Evolutionary conservation across 768 basidiomycete genomes (phyloP).

Genomic region (Tricholoma hemisulphureum): DNA sequence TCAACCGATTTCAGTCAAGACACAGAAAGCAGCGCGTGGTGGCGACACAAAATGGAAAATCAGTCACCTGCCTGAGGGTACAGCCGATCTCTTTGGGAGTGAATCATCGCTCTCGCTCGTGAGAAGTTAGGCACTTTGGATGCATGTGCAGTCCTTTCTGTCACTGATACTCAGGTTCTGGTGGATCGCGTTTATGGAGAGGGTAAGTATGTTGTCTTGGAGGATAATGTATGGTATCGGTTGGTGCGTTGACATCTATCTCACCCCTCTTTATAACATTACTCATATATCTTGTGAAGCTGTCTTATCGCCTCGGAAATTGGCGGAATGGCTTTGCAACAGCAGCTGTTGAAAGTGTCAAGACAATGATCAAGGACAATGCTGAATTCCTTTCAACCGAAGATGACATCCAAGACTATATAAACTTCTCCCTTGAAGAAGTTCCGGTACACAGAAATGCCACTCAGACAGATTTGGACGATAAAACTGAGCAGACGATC

Average conservation of each 20-base stretch:
- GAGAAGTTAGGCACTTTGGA: background rate
- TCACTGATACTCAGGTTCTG: background rate
- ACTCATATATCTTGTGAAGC: background rate
- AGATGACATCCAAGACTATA: background rate
- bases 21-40: too few species aligned
- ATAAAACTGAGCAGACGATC: background rate
- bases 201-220: background rate
- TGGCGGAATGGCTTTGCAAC: background rate
- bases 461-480: background rate
- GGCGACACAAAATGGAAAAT: too few species aligned
- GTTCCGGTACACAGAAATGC: background rate
- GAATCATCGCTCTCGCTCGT: background rate
- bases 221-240: background rate
- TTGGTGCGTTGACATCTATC: too few species aligned
- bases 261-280: background rate
- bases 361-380: background rate
- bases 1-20: too few species aligned
- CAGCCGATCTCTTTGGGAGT: too few species aligned
- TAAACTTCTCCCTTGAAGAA: background rate
- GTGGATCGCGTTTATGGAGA: background rate
- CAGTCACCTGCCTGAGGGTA: too few species aligned
- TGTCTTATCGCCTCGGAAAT: background rate
- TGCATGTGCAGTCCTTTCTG: background rate
- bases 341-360: background rate
- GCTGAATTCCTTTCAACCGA: background rate